Evolutionary conservation across 2,329 filamentous ascomycete genomes (phyloP).

Genomic region (Aspergillus sp.): DNA sequence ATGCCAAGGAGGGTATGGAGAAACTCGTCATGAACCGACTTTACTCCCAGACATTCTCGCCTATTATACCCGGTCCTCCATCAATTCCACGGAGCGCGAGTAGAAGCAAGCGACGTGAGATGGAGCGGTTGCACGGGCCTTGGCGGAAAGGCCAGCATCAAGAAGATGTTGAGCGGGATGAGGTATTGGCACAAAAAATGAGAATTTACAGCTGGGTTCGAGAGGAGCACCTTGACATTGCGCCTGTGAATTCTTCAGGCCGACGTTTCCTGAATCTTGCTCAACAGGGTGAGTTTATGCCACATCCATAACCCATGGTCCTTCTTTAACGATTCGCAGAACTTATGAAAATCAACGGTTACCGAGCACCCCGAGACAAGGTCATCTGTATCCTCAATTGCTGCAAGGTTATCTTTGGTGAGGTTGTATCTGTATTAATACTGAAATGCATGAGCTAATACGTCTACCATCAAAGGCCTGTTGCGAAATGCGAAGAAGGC

Average conservation of each 20-base stretch:
- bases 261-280: conserved; percentile 84
- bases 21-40: conserved; percentile 98
- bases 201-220: conserved; percentile 94
- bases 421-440: conserved; percentile 21
- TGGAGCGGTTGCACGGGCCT: conserved; percentile 69
- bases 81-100: conserved; percentile 59
- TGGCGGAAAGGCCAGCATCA: conserved; percentile 94
- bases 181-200: conserved; percentile 94
- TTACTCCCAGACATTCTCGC: conserved; percentile 94
- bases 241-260: conserved; percentile 78
- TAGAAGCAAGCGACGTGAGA: conserved; percentile 67
- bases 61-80: conserved; percentile 80
- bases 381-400: conserved; percentile 98
- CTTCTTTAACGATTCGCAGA: conserved; percentile 56
- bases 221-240: conserved; percentile 92
- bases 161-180: conserved; percentile 94
- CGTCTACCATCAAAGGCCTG: conserved; percentile 53
- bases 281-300: conserved; percentile 66
- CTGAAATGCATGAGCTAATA: neutral
- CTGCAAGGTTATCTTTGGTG: conserved; percentile 98
- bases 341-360: conserved; percentile 92
- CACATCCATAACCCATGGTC: neutral
- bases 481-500: conserved; percentile 82
- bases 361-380: conserved; percentile 95
- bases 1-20: conserved; percentile 97